A percentile compares a stretch with the other conserved stretches of the same genome.
phyloP scores from a whole-genome alignment of 306 rosid species.

The Quercus parvula region DNA sequence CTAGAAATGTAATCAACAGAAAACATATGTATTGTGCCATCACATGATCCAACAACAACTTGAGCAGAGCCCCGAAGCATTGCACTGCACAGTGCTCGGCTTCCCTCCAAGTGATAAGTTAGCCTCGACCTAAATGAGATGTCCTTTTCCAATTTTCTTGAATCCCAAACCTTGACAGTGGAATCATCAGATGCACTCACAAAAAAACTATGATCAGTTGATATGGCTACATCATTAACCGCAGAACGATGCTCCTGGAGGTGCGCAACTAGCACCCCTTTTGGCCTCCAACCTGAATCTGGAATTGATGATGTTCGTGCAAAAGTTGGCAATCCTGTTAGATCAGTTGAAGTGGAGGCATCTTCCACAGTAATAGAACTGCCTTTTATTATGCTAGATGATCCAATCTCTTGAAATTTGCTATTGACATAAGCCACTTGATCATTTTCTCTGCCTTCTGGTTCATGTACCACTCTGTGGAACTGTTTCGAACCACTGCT shows the following conservation, averaged over 20 bases:
- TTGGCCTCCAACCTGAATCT: constrained; percentile 97
- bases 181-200: constrained; percentile 96
- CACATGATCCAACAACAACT: constrained; percentile 93
- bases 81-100: constrained; percentile 77
- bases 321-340: constrained; percentile 60
- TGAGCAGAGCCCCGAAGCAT: constrained; percentile 87
- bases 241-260: constrained; percentile 97
- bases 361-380: constrained; percentile 53
- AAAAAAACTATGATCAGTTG: constrained; percentile 87
- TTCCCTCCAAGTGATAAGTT: constrained; percentile 95
- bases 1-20: constrained; percentile 87
- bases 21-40: constrained; percentile 84
- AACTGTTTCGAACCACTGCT: constrained; percentile 85
- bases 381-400: constrained; percentile 54
- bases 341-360: constrained; percentile 55
- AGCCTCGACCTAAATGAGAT: constrained; percentile 93
- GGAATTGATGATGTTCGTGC: constrained; percentile 58
- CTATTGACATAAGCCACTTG: constrained; percentile 48
- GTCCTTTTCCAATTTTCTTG: constrained; percentile 90
- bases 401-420: constrained; percentile 70
- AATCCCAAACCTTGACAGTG: constrained; percentile 95
- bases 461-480: constrained; percentile 96
- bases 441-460: constrained; percentile 88
- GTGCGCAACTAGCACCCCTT: constrained; percentile 95
- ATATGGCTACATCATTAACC: constrained; percentile 83